A percentile compares a stretch with the other conserved stretches of the same genome.
These are phyloP conservation scores for Aspergillus sclerotioniger DNA, from an alignment of 495 filamentous ascomycete species.

Conservation along the genomic window DNA sequence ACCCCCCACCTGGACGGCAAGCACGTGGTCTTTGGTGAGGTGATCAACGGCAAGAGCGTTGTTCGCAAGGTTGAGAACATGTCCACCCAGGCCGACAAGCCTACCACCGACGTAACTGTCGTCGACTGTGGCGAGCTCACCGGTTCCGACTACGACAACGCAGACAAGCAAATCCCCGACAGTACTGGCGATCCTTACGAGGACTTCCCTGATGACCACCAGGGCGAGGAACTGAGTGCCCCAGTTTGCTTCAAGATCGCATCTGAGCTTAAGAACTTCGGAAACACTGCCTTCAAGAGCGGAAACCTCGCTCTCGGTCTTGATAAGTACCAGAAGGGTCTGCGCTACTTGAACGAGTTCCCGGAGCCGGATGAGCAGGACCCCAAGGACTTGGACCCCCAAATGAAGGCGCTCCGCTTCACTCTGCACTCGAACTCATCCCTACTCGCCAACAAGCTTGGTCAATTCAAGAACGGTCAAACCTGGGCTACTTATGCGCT, in stretches of 20 bases:
- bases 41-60: slow-evolving; percentile 82
- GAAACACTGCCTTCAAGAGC: slow-evolving; percentile 87
- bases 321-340: slow-evolving; percentile 96
- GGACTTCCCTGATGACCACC: slow-evolving; percentile 91
- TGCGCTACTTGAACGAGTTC: slow-evolving; percentile 92
- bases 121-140: slow-evolving; percentile 83
- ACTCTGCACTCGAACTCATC: slow-evolving; percentile 75
- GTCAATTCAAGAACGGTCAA: slow-evolving; percentile 64
- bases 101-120: slow-evolving; percentile 67
- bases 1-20: slow-evolving; percentile 95
- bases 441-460: slow-evolving; percentile 76
- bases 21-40: slow-evolving; percentile 68
- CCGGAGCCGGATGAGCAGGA: slow-evolving; percentile 66
- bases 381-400: slow-evolving; percentile 59
- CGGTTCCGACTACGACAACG: slow-evolving; percentile 61
- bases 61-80: slow-evolving; percentile 89
- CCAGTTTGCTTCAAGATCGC: slow-evolving; percentile 63
- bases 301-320: slow-evolving; percentile 68
- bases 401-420: slow-evolving; percentile 73
- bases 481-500: slow-evolving; percentile 72
- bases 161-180: slow-evolving; percentile 65
- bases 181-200: slow-evolving; percentile 88
- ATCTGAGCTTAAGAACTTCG: slow-evolving; percentile 83
- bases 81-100: slow-evolving; percentile 79
- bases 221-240: slow-evolving; percentile 61